These are phyloP conservation scores for Nakazawaea wickerhamii DNA, from an alignment of 805 yeast species.

Conservation along the genomic window DNA sequence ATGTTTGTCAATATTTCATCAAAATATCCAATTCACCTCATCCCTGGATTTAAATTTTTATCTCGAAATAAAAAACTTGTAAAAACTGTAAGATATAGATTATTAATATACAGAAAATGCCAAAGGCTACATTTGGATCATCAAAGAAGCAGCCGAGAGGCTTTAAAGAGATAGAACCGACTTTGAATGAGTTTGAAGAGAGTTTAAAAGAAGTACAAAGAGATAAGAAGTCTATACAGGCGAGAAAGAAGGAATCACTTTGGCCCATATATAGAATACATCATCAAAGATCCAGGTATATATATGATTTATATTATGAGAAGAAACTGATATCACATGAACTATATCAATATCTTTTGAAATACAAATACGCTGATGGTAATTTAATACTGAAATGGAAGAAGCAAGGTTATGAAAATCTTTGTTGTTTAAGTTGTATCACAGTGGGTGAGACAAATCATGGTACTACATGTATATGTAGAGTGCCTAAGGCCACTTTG, in stretches of 20 bases:
- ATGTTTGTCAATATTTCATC: too few species aligned
- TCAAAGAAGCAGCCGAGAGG: constrained; percentile 67
- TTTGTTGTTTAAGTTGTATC: constrained; percentile 82
- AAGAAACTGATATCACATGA: constrained; percentile 61
- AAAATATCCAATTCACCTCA: too few species aligned
- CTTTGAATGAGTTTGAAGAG: constrained; percentile 52
- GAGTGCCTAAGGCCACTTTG: constrained; percentile 68
- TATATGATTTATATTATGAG: constrained; percentile 69
- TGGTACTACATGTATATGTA: constrained; percentile 71
- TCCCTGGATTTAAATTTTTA: too few species aligned
- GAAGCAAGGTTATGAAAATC: constrained; percentile 68
- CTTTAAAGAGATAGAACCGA: constrained; percentile 60
- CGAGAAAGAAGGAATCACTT: constrained; percentile 49
- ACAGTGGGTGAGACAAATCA: constrained; percentile 56
- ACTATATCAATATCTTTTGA: constrained; percentile 68
- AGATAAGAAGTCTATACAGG: constrained; percentile 18
- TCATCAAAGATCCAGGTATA: constrained; percentile 71
- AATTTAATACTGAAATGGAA: constrained; percentile 67
- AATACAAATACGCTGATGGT: constrained; percentile 60
- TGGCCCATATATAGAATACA: constrained; percentile 71
- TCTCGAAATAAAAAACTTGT: background rate
- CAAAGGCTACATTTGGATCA: constrained; percentile 36
- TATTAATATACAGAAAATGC: constrained; percentile 29
- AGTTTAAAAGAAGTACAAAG: constrained; percentile 51
- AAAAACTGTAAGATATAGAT: background rate